Evolutionary conservation across 805 yeast species (phyloP), one percentile per base, ranked within the genome.

Genomic region (Candida vartiovaarae): DNA sequence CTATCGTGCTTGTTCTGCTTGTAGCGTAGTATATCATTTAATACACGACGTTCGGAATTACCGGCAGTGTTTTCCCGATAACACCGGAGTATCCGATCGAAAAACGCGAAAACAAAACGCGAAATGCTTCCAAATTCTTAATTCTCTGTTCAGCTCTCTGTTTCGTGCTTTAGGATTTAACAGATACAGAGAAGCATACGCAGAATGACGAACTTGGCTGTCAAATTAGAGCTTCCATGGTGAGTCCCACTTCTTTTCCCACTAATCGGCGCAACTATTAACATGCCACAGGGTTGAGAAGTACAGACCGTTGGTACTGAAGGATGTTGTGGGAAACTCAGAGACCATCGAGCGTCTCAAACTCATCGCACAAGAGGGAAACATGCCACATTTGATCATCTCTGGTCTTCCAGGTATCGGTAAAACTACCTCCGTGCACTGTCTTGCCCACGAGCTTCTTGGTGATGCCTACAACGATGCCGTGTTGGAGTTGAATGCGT

Each of bases 361-460:
- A 55, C 76, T 87, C 47, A 90, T 93, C 41, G 96, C 95, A 5
- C 66, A 75, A 39, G 96, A 90, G 56, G 99, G 99, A 30, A 93
- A 93, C 64, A 84, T 93, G 87, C 98, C 99, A 2, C 96, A 93
- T 65, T 71, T 93, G 76, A 90, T 93, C 54, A 84, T 93, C 37
- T 83, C 93, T n/a, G 95, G 99, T 3, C 67, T 88, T 38, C 99
- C 99, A 2, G 99, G 99, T 53, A 91, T 93, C 44, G 99, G 99
- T 35, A 93, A 93, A 62, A 93, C 99, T 3, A 93, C 99, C 0
- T 84, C 96, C 2, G 78, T 93, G 5, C 86, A 85, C 48, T 90
- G 97, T 66, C 73, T 93, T 28, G 97, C 98, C 0, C 74, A 78
- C 41, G 95, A 85, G 57, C 65, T 93, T 35, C 69, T 93, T 29